Evolutionary conservation across 306 rosid species (phyloP).

Genomic region (Cucumis sativus): DNA sequence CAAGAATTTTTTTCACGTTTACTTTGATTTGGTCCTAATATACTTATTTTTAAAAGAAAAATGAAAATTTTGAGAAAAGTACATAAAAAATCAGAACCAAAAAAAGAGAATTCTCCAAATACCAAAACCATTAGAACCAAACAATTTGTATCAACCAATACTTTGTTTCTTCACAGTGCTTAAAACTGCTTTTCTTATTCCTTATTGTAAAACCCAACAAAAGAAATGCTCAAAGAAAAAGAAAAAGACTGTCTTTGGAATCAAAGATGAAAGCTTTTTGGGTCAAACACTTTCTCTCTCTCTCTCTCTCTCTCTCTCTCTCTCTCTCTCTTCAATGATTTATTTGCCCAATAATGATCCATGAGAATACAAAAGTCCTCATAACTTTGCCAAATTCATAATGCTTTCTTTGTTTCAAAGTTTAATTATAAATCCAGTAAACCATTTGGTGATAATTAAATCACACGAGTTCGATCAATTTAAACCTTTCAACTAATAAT

Average conservation of each 20-base stretch:
- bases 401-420: neutral
- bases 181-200: neutral
- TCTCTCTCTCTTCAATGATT: constrained; percentile 22
- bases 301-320: constrained; percentile 5
- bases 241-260: neutral
- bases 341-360: constrained; percentile 28
- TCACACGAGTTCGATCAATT: no score
- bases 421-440: neutral
- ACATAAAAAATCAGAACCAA: neutral
- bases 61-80: neutral
- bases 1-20: no score
- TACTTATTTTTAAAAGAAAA: no score
- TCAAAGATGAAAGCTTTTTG: neutral
- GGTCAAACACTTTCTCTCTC: neutral
- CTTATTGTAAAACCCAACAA: neutral
- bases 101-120: neutral
- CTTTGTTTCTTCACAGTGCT: neutral
- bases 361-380: constrained; percentile 15
- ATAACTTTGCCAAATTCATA: constrained; percentile 1
- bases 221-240: neutral
- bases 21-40: no score
- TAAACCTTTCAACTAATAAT: no score
- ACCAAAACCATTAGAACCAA: neutral
- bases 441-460: no score
- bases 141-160: neutral